Conservation (phyloP, 345 rosid species). For the Eucalyptus pauciflora region DNA sequence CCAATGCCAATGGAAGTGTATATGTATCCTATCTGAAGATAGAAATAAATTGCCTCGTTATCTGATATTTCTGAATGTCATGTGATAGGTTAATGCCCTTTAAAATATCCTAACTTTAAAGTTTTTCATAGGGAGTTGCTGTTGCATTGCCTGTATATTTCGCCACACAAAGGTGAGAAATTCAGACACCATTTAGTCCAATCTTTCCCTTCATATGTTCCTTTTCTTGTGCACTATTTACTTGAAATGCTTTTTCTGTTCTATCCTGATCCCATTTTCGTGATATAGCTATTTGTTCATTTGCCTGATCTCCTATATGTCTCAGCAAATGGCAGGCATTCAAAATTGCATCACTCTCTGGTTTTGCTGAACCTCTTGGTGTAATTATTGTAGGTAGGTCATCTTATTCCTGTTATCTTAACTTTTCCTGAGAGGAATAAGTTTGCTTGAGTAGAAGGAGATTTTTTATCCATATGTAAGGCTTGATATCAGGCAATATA, state of each 20-base stretch:
- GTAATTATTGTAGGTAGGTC: conserved; percentile 83
- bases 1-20: neutral
- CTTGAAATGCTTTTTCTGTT: neutral
- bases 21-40: neutral
- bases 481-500: neutral
- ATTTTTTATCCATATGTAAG: neutral
- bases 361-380: conserved; percentile 96
- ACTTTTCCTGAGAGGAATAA: neutral
- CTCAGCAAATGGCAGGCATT: conserved; percentile 99
- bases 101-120: neutral
- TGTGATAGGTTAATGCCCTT: neutral
- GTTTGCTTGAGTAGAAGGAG: neutral
- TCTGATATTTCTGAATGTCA: neutral
- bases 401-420: neutral
- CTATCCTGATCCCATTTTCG: neutral
- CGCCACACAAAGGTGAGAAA: conserved; percentile 87
- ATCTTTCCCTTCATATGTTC: neutral
- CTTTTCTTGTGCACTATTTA: neutral
- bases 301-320: neutral
- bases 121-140: conserved; percentile 66
- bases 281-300: neutral
- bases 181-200: neutral
- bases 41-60: neutral
- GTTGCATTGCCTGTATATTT: conserved; percentile 95
- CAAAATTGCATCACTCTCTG: conserved; percentile 92